Evolutionary conservation across 2,329 filamentous ascomycete genomes (phyloP), one percentile per base, ranked within the genome.

Genomic region (Rhexocercosporidium sp.): DNA sequence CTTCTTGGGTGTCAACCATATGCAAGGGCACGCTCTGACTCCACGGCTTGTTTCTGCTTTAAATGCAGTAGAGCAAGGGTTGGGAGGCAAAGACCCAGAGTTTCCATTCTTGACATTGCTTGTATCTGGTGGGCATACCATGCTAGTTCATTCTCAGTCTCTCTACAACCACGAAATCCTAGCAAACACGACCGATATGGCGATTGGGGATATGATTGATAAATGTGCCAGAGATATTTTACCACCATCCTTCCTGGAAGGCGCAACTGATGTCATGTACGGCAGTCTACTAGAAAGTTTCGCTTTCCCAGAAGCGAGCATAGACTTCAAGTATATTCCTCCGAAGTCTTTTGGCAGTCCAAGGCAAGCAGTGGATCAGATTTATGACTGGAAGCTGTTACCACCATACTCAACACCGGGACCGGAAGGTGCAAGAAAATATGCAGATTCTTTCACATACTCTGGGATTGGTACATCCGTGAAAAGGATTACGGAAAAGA

Each of bases 1-100:
- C 3, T 82, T 98, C 37, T 78, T 98, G 0, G 96, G 89, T 0
- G 92, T 97, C 0, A 92, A 99, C 78, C 96, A 99, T 79, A 98
- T 99, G 96, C 94, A 97, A 78, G 96, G 94, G 12, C 96, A 99
- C 79, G 91, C 96, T 20, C 81, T 99, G 69, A 98, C 96, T 20
- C 92, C 95, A 18, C 86, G 93, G 11, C 85, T 99, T 49, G 89
- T 90, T 3, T 81, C 83, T 37, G 91, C 92, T 5, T 79, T 95
- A 67, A 76, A 82, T 49, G 20, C 31, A 25, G 27, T 18, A 16
- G 22, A 12, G 62, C 62, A 68, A 61, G 71, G 69, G 8, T 53
- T 60, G 4, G 14, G 31, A 41, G 37, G 59, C 53, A n/a, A 9
- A 46, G 29, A 64, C 11, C 91, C 90, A 0, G 75, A 79, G 0